Evolutionary conservation across 768 basidiomycete genomes (phyloP), one percentile per base, ranked within the genome.

Genomic region (Suillus spraguei): DNA sequence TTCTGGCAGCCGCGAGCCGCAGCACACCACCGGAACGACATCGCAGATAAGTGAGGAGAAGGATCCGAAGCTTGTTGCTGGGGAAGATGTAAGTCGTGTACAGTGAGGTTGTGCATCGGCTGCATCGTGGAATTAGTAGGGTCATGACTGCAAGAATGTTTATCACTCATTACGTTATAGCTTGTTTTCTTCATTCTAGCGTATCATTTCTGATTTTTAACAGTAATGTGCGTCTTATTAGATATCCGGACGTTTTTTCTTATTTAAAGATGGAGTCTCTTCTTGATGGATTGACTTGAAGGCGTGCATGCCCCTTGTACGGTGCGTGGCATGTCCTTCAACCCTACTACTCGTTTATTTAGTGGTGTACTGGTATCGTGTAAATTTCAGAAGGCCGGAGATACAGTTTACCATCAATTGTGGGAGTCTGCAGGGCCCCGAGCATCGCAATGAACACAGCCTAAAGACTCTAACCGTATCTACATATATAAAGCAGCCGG

Each of bases 1-100:
- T 0, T 65, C 69, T 20, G 78, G 78, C n/a, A 72, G 64, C 16
- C 74, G 77, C 46, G 80, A 81, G 65, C 73, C 76, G 33, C 71
- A 67, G 8, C 81, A 80, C 32, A 67, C 66, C 2, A 1, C 35
- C 9, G 70, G 70, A 14, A 63, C 62, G 5, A 68, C 54, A 38
- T 73, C 73, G 49, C 72, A 67, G 17, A 72, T 68, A 64, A 75
- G 75, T 54, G 71, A 73, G 0, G 75, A 75, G 63, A 77, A 75
- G 59, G 53, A n/a, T n/a, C n/a, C n/a, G n/a, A n/a, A n/a, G n/a
- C n/a, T 24, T 7, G 0, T 1, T n/a, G 36, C 11, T 17, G 56
- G 41, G 39, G 39, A 41, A 10, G 16, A 24, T 24, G 16, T 24
- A 4, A 38, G 22, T 28, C 5, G 54, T 24, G 38, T 24, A 24